Evolutionary conservation across 2,329 filamentous ascomycete species (phyloP).

Genomic region (Myriosclerotinia scirpicola): DNA sequence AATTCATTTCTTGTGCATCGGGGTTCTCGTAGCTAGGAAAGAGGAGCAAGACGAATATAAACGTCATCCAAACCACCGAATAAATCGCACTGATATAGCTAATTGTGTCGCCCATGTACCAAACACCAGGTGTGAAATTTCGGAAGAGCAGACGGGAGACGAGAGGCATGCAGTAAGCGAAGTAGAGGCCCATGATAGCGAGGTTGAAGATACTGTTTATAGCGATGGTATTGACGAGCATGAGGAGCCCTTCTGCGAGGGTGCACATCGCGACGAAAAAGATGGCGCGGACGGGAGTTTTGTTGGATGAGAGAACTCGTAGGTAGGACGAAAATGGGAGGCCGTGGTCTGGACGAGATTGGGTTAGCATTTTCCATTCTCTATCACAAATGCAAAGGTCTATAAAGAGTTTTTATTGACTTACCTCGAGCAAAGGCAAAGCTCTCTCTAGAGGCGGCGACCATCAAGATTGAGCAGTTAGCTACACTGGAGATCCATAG

Average conservation of each 20-base stretch:
- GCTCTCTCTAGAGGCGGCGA: constrained; percentile 39
- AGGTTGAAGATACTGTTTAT: constrained; percentile 42
- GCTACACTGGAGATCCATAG: constrained; percentile 38
- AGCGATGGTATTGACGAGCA: constrained; percentile 41
- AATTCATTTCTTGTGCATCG: constrained; percentile 38
- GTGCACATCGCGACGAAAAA: constrained; percentile 37
- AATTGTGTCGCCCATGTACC: constrained; percentile 38
- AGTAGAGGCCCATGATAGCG: constrained; percentile 41
- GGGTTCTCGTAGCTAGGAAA: constrained; percentile 37
- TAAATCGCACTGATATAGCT: constrained; percentile 36
- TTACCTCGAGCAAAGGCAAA: constrained; percentile 40
- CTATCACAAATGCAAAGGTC: background rate
- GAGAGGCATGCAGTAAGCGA: constrained; percentile 41
- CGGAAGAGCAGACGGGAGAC: constrained; percentile 36
- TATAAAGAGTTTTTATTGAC: background rate
- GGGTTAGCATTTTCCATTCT: constrained; percentile 2
- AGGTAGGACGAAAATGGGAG: constrained; percentile 38
- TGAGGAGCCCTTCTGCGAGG: constrained; percentile 39
- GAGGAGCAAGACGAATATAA: constrained; percentile 39
- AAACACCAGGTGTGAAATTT: constrained; percentile 39
- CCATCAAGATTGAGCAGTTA: constrained; percentile 41
- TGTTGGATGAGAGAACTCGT: constrained; percentile 37
- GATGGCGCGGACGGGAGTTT: constrained; percentile 38
- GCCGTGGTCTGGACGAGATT: constrained; percentile 35
- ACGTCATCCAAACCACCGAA: constrained; percentile 39